Base-by-base conservation (phyloP, 192 early-diverging fungal species). In the Rhizophagus sp. region DNA sequence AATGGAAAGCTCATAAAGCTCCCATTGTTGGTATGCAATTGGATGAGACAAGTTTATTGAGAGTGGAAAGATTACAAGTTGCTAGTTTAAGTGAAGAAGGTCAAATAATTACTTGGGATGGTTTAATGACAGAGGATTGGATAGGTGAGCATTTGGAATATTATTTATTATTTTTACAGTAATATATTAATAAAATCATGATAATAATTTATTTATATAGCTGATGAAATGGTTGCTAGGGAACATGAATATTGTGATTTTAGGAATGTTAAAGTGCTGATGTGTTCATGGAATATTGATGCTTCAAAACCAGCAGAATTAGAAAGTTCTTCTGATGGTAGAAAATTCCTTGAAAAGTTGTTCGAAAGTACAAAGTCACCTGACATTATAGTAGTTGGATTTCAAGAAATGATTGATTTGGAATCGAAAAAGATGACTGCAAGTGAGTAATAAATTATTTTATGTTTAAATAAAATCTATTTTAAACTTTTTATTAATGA, bases 201-300 rank as follows among this genome's bases (percentile, higher is more conserved):
- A 22, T 27, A 47, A 33, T 69, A 49, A 62, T 17, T 68, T 30
- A 62, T 2, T 34, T 64, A 27, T 50, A 13, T 78, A 90, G 90
- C 90, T 57, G 81, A 86, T 41, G 87, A 90, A 80, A 88, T 97
- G 87, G 81, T 86, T 33, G 81, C 87, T 2, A 89, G 88, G 33
- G 90, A 90, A 70, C 75, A 81, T 64, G 88, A 92, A 50, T 95
- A 90, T 76, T 90, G 90, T 49, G 85, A 77, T 9, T 93, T 90
- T 84, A 87, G 89, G 27, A 87, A 91, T 33, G 71, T 95, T 15
- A 87, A 90, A 11, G 84, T 97, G 33, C 85, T 96, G 72, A 90
- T 99, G 34, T 94, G 93, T 78, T 96, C 94, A 67, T 99, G 94
- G 94, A 99, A 99, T 85, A 94, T 96, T 78, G 96, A 96, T 84